phyloP scores from a whole-genome alignment of 2,329 filamentous ascomycete species.

The Whalleya microplaca region DNA sequence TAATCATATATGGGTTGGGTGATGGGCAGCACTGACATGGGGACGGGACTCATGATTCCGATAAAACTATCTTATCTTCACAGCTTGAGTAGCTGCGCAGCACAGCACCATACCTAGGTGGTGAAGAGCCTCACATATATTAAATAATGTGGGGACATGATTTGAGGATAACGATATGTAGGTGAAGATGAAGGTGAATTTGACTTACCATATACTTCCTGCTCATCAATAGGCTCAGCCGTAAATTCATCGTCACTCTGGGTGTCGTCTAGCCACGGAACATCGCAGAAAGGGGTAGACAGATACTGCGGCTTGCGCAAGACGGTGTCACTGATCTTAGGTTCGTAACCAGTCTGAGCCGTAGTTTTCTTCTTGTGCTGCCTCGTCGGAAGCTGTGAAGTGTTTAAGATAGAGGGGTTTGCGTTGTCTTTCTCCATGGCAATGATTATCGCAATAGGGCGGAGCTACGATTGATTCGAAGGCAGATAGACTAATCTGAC shows the following conservation, averaged over 20 bases:
- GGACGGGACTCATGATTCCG: slow-evolving; percentile 7
- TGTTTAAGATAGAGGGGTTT: slow-evolving; percentile 90
- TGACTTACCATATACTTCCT: slow-evolving; percentile 87
- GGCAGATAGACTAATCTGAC: no score
- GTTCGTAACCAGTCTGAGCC: slow-evolving; percentile 51
- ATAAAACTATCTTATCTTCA: not conserved
- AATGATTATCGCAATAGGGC: slow-evolving; percentile 2
- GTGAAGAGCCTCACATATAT: not conserved
- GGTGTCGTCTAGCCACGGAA: slow-evolving; percentile 43
- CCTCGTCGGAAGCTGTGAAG: slow-evolving; percentile 85
- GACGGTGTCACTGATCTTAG: slow-evolving; percentile 48
- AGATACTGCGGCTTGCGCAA: slow-evolving; percentile 51
- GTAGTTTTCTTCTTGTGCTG: slow-evolving; percentile 56
- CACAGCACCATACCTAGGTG: not conserved
- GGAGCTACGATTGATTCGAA: no score
- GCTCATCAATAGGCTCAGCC: slow-evolving; percentile 88
- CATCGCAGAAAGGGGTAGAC: slow-evolving; percentile 44
- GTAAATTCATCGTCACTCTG: slow-evolving; percentile 59
- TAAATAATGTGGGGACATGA: not conserved
- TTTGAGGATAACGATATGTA: no score
- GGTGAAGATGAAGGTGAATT: slow-evolving; percentile 21
- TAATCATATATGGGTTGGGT: slow-evolving; percentile 7
- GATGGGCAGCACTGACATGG: slow-evolving; percentile 3
- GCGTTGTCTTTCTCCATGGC: slow-evolving; percentile 67
- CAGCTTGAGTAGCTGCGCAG: not conserved